Evolutionary conservation across 2,329 filamentous ascomycete genomes (phyloP).

Genomic region (Tolypocladium endophyticum): DNA sequence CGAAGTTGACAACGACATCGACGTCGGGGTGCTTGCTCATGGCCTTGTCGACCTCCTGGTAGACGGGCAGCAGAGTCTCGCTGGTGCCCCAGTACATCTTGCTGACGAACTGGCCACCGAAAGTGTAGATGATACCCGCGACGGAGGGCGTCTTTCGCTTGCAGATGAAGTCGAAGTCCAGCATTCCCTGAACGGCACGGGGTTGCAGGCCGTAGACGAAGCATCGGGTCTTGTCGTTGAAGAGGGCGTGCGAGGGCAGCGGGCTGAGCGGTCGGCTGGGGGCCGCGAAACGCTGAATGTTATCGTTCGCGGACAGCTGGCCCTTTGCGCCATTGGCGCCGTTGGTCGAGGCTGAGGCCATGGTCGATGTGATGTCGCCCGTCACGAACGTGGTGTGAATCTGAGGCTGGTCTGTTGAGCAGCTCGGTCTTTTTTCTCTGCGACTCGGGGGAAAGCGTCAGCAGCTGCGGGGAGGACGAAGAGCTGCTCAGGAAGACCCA

Average conservation of each 20-base stretch:
- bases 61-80: slow-evolving; percentile 96
- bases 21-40: slow-evolving; percentile 95
- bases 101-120: slow-evolving; percentile 99
- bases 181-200: slow-evolving; percentile 82
- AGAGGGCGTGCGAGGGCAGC: slow-evolving; percentile 77
- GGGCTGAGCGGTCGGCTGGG: slow-evolving; percentile 89
- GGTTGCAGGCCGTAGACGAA: slow-evolving; percentile 99
- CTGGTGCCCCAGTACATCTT: slow-evolving; percentile 99
- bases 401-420: slow-evolving; percentile 1
- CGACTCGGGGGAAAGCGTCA: slow-evolving; percentile 15
- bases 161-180: slow-evolving; percentile 99
- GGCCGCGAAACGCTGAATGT: slow-evolving; percentile 92
- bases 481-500: slow-evolving; percentile 1
- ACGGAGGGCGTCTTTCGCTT: slow-evolving; percentile 95
- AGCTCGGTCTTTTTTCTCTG: slow-evolving; percentile 1
- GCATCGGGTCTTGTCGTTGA: slow-evolving; percentile 99
- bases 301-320: slow-evolving; percentile 79
- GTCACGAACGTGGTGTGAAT: slow-evolving; percentile 1
- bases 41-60: slow-evolving; percentile 88
- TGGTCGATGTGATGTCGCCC: slow-evolving; percentile 19
- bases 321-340: slow-evolving; percentile 40
- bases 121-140: slow-evolving; percentile 99
- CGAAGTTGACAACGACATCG: slow-evolving; percentile 98
- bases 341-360: slow-evolving; percentile 40
- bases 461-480: slow-evolving; percentile 4